Conservation (phyloP, 768 basidiomycete genomes). For the Mycena polygramma region DNA sequence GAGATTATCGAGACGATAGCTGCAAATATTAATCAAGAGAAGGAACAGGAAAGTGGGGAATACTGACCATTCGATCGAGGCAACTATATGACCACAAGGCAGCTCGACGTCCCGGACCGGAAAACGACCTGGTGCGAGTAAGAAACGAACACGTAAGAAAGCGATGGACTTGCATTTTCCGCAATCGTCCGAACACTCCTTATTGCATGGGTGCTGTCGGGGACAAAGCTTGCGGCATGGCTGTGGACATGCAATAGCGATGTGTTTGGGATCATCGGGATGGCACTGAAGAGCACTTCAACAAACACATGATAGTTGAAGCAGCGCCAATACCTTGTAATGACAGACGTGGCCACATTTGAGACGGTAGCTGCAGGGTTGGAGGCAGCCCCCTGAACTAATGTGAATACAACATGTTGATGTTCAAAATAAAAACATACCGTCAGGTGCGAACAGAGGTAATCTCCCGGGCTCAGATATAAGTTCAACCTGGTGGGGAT, state of each 20-base stretch:
- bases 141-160: no score
- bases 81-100: constrained; percentile 68
- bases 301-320: background rate
- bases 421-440: constrained; percentile 45
- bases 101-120: constrained; percentile 59
- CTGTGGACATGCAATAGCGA: constrained; percentile 60
- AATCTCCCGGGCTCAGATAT: constrained; percentile 68
- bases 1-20: constrained; percentile 61
- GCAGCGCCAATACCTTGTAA: constrained; percentile 58
- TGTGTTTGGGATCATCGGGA: constrained; percentile 68
- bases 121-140: constrained; percentile 43
- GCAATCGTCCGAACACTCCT: constrained; percentile 64
- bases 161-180: constrained; percentile 55
- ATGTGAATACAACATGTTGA: background rate
- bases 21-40: constrained; percentile 40
- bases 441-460: constrained; percentile 66
- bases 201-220: constrained; percentile 70
- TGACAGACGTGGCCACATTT: constrained; percentile 77
- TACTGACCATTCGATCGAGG: constrained; percentile 64
- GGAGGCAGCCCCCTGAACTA: constrained; percentile 69
- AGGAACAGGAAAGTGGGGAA: background rate
- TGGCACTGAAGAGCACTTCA: constrained; percentile 62
- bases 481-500: constrained; percentile 57
- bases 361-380: constrained; percentile 65
- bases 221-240: constrained; percentile 66